These are phyloP conservation scores for Gaultheria prostrata DNA, from an alignment of 148 eudicot genomes.

Conservation along the genomic window DNA sequence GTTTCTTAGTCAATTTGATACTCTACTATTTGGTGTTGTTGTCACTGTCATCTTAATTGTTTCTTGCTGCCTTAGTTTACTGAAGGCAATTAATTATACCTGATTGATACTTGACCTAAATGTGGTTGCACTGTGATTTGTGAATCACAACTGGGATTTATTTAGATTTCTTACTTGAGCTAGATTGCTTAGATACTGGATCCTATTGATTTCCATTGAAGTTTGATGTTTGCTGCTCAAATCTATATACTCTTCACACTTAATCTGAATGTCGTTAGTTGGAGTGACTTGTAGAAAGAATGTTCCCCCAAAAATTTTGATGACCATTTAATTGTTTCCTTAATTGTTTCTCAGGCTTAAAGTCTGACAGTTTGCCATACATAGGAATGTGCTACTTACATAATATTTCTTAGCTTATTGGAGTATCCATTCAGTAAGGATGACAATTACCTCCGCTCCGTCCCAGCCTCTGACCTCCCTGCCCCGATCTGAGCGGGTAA, in stretches of 20 bases:
- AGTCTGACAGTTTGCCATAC: not conserved
- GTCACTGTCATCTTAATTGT: not conserved
- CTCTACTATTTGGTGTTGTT: not conserved
- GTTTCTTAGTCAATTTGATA: constrained; percentile 4
- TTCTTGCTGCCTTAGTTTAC: not conserved
- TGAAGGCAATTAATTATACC: not conserved
- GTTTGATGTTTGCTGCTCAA: not conserved
- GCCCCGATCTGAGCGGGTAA: no score
- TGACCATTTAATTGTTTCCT: not conserved
- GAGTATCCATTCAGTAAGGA: not conserved
- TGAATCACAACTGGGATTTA: not conserved
- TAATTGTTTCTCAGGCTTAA: not conserved
- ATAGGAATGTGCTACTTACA: not conserved
- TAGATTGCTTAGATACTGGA: not conserved
- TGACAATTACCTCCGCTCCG: no score
- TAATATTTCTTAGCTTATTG: not conserved
- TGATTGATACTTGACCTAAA: constrained; percentile 22
- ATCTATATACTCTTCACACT: no score
- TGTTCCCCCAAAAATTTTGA: not conserved
- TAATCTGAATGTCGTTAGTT: not conserved
- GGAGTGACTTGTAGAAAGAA: not conserved
- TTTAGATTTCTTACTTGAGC: not conserved
- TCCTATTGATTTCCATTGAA: not conserved
- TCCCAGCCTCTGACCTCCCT: no score
- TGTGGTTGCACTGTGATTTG: not conserved